Percentiles rank a stretch among this genome's conserved stretches.
Evolutionary conservation across 345 rosid genomes (phyloP).

Genomic region (Passiflora organensis): DNA sequence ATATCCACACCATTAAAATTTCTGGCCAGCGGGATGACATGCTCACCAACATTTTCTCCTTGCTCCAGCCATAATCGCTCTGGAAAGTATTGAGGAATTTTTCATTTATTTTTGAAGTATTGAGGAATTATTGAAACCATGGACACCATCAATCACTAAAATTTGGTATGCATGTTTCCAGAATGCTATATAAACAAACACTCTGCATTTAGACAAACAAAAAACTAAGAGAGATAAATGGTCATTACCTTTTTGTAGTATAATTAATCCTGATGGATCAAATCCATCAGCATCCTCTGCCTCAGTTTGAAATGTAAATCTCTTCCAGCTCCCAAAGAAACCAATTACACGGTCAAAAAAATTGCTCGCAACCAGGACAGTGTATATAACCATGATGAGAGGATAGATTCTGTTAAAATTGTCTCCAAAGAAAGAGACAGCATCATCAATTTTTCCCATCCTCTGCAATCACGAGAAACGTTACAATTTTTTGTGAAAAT

Average conservation of each 20-base stretch:
- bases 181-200: not conserved
- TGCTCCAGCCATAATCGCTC: constrained; percentile 88
- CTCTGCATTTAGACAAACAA: not conserved
- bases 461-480: constrained; percentile 77
- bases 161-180: too few relatives aligned
- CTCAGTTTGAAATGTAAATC: constrained; percentile 76
- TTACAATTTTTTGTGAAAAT: too few relatives aligned
- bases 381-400: constrained; percentile 92
- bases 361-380: constrained; percentile 85
- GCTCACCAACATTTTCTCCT: constrained; percentile 83
- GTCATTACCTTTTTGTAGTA: constrained; percentile 73
- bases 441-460: constrained; percentile 86
- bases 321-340: constrained; percentile 96
- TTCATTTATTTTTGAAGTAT: too few relatives aligned
- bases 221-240: not conserved
- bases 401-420: constrained; percentile 93
- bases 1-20: constrained; percentile 70
- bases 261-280: constrained; percentile 89
- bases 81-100: constrained; percentile 15
- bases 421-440: constrained; percentile 77
- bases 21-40: constrained; percentile 83
- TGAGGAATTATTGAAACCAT: not conserved
- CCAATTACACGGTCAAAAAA: constrained; percentile 80
- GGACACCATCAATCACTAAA: not conserved
- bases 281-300: constrained; percentile 84